These are phyloP conservation scores for Cucurbita maxima DNA, from an alignment of 306 rosid species.

Conservation along the genomic window DNA sequence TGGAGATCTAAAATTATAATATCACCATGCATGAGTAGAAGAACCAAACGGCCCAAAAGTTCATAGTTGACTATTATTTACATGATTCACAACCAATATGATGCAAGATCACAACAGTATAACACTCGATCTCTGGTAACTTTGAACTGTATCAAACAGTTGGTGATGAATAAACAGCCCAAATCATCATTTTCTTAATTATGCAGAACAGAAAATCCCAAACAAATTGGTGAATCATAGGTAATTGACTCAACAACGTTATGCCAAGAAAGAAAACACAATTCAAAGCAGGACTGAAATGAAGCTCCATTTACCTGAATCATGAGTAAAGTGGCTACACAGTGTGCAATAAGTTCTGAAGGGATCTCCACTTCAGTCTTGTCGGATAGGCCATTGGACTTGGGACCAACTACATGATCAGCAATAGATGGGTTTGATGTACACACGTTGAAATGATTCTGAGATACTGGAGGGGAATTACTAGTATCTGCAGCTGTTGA, in stretches of 20 bases:
- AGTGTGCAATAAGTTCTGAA: constrained; percentile 66
- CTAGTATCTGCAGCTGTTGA: constrained; percentile 27
- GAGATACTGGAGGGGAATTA: constrained; percentile 25
- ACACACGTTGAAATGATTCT: constrained; percentile 34
- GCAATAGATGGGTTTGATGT: constrained; percentile 22
- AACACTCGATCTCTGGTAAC: neutral
- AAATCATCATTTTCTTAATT: neutral
- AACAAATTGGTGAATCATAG: neutral
- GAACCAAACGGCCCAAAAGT: neutral
- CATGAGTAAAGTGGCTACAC: constrained; percentile 73
- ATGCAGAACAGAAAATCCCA: neutral
- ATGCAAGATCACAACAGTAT: neutral
- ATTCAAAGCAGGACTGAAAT: neutral
- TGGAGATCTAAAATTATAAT: neutral
- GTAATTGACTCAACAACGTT: neutral
- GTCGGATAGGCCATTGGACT: constrained; percentile 26
- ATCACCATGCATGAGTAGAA: neutral
- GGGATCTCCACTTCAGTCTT: constrained; percentile 54
- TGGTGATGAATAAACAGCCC: neutral
- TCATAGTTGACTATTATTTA: neutral
- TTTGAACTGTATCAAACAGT: neutral
- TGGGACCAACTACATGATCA: constrained; percentile 29
- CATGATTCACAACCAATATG: neutral
- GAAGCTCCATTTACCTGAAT: constrained; percentile 46
- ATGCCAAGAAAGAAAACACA: neutral